phyloP scores from a whole-genome alignment of 805 yeast genomes.

The Metschnikowia arizonensis region DNA sequence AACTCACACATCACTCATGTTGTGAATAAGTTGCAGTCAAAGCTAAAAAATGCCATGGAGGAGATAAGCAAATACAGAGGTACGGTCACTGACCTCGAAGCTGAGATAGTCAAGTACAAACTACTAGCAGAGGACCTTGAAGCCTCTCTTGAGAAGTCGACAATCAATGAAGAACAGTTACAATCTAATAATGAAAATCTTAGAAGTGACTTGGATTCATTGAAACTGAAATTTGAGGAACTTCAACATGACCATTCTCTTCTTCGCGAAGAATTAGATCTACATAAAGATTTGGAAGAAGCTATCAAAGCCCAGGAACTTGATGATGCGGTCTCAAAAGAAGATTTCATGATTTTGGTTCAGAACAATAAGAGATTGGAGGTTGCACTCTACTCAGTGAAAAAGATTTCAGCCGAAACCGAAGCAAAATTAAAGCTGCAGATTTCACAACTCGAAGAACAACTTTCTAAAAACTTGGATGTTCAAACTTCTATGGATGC shows the following conservation, averaged over 20 bases:
- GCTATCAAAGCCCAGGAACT: slow-evolving; percentile 23
- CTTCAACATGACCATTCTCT: slow-evolving; percentile 29
- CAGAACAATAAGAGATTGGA: slow-evolving; percentile 39
- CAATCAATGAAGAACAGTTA: slow-evolving; percentile 45
- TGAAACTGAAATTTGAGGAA: slow-evolving; percentile 28
- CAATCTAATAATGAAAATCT: slow-evolving; percentile 32
- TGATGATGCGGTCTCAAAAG: slow-evolving; percentile 11
- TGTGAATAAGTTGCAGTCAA: slow-evolving; percentile 44
- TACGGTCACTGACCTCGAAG: slow-evolving; percentile 17
- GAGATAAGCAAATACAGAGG: slow-evolving; percentile 23
- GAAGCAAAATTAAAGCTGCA: slow-evolving; percentile 16
- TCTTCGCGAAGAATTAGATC: slow-evolving; percentile 33
- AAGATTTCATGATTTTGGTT: slow-evolving; percentile 23
- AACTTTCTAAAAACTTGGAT: not conserved
- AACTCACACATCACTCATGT: slow-evolving; percentile 19
- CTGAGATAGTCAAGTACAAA: slow-evolving; percentile 8
- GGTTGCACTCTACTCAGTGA: slow-evolving; percentile 34
- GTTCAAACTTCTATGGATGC: slow-evolving; percentile 3
- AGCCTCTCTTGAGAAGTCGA: slow-evolving; percentile 24
- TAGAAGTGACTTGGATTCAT: slow-evolving; percentile 18
- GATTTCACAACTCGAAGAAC: slow-evolving; percentile 3
- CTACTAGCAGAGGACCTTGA: slow-evolving; percentile 16
- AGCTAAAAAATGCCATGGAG: slow-evolving; percentile 33
- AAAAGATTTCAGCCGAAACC: slow-evolving; percentile 19
- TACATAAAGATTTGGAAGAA: slow-evolving; percentile 35